A percentile compares a stretch with the other conserved stretches of the same genome.
These are phyloP conservation scores for Nicotiana tabacum DNA, from an alignment of 257 asterid species.

Conservation along the genomic window DNA sequence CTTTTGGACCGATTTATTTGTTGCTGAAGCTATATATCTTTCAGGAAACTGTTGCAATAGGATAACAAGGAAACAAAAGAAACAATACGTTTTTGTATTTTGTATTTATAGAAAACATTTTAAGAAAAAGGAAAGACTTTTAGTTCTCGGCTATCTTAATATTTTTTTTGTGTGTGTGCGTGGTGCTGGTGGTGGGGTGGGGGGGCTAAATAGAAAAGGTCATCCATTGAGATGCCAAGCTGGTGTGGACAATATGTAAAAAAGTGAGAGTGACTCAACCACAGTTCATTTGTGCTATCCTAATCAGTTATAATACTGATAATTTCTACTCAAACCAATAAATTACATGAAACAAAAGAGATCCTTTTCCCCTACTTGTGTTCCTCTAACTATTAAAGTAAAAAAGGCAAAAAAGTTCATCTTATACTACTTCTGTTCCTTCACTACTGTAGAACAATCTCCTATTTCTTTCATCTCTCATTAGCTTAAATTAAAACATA, in stretches of 20 bases:
- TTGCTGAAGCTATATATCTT: not conserved
- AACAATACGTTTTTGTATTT: not conserved
- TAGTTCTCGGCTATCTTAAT: not conserved
- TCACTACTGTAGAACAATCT: not conserved
- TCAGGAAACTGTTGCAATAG: not conserved
- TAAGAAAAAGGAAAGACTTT: not conserved
- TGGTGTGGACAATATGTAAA: not conserved
- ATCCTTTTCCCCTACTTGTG: not conserved
- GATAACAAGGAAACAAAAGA: not conserved
- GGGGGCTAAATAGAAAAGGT: not conserved
- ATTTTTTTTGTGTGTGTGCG: too few species aligned
- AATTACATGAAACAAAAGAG: not conserved
- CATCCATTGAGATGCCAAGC: not conserved
- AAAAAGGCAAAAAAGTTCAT: not conserved
- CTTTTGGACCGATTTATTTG: not conserved
- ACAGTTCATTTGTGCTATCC: not conserved
- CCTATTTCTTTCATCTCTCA: not conserved
- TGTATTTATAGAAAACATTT: not conserved
- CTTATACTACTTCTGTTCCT: not conserved
- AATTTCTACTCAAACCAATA: not conserved
- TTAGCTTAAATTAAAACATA: not conserved
- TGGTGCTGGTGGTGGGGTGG: too few species aligned
- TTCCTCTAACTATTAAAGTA: not conserved
- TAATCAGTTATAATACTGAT: not conserved
- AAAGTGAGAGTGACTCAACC: not conserved